phyloP scores from a whole-genome alignment of 768 basidiomycete species.

The Dentipellis fragilis region DNA sequence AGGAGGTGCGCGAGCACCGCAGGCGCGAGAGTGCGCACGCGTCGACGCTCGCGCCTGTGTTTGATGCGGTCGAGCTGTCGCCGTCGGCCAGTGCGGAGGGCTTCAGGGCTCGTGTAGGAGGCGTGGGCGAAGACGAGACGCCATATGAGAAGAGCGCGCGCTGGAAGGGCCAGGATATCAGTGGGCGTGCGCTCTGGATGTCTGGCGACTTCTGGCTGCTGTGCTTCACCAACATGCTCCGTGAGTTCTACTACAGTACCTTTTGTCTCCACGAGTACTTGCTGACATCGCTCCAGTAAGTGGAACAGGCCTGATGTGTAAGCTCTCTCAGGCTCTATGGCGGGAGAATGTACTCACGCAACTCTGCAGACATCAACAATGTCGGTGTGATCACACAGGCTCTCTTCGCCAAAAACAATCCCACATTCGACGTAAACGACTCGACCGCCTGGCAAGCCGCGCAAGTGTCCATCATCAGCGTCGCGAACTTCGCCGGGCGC shows the following conservation, averaged over 20 bases:
- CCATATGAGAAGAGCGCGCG: constrained; percentile 5
- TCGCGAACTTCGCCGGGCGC: constrained; percentile 76
- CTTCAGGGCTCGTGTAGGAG: background rate
- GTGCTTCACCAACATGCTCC: constrained; percentile 40
- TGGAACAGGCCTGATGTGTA: constrained; percentile 73
- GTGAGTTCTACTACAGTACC: constrained; percentile 31
- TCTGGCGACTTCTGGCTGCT: constrained; percentile 58
- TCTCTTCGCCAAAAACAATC: constrained; percentile 49
- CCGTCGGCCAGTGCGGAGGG: background rate
- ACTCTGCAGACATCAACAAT: constrained; percentile 64
- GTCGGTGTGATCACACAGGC: constrained; percentile 72
- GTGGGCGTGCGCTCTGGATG: constrained; percentile 40
- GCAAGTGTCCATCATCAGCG: constrained; percentile 75
- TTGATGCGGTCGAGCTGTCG: constrained; percentile 3
- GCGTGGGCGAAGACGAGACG: background rate
- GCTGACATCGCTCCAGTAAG: constrained; percentile 34
- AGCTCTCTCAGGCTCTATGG: constrained; percentile 13
- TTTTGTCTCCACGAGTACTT: background rate
- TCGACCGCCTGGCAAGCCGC: constrained; percentile 70
- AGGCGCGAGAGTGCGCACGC: background rate
- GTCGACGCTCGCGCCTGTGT: background rate
- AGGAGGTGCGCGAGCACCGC: background rate
- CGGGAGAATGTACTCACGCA: constrained; percentile 3
- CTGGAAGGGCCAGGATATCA: constrained; percentile 34
- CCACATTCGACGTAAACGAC: constrained; percentile 54